Evolutionary conservation across 352 stramenopile species (phyloP), one percentile per base, ranked within the genome.

Genomic region (Globisporangium emineosum): DNA sequence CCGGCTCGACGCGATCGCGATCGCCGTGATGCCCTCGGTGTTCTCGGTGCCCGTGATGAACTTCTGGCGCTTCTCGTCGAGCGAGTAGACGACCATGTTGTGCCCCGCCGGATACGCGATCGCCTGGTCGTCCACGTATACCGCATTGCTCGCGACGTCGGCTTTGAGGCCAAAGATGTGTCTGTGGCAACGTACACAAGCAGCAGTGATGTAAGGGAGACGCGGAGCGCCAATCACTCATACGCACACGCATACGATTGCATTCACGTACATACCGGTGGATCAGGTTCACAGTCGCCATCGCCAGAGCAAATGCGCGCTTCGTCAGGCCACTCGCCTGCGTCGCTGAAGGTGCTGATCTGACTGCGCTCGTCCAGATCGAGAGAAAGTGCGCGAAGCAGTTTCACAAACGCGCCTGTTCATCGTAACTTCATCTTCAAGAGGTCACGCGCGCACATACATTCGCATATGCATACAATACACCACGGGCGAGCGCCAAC

Each of bases 121-220:
- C 12, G 78, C 86, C 59, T 91, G 79, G 57, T 96, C 89, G 65
- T 97, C 88, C 32, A 95, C 77, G 62, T 91, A 97, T 60, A 85
- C 77, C 3, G 91, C 78, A 65, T 89, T 94, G 64, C 78, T 91
- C 62, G 76, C 68, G 29, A 96, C 85, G 52, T 97, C 88, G 21
- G 76, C 69, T 57, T 97, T 97, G 52, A 98, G 76, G 0, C 93
- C 93, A 62, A 98, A 98, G 56, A 97, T 90, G 67, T 98, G 91
- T 10, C 83, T 89, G n/a, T n/a, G 53, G 7, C 25, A 47, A 49
- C 17, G 40, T 15, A 33, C 15, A 51, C 33, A n/a, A 53, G 13
- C 9, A 35, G 23, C 30, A 47, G 17, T 15, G n/a, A 13, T 32
- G 17, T 7, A 49, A 21, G 17, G 52, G 12, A 23, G 19, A 33